Evolutionary conservation across 331 rosid genomes (phyloP).

Genomic region (Pyracantha coccinea): DNA sequence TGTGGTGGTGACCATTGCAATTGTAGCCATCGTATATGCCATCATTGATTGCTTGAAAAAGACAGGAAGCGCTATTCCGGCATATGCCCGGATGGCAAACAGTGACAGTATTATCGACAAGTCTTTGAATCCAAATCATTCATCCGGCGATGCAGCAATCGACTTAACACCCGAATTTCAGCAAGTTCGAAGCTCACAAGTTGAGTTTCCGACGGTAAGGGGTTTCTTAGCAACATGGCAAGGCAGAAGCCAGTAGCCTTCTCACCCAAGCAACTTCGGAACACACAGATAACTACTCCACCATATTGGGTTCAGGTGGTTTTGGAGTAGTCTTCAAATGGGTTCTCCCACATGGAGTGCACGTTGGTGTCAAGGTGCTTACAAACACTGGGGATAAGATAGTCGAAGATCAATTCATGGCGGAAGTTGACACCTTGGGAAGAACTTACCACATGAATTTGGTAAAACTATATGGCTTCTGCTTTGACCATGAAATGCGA

Average conservation of each 20-base stretch:
- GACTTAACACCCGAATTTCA: slow-evolving; percentile 3
- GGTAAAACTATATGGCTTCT: slow-evolving; percentile 45
- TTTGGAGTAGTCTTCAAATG: slow-evolving; percentile 52
- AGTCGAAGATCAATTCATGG: slow-evolving; percentile 45
- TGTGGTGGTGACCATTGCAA: slow-evolving; percentile 14
- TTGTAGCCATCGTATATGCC: slow-evolving; percentile 29
- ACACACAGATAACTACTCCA: slow-evolving; percentile 25
- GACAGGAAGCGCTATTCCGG: slow-evolving; percentile 33
- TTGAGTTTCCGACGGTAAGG: slow-evolving; percentile 37
- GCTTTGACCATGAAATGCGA: slow-evolving; percentile 15
- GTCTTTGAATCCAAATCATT: background rate
- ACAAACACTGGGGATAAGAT: slow-evolving; percentile 18
- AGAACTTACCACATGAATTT: slow-evolving; percentile 45
- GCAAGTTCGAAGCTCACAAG: background rate
- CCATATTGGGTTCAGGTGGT: slow-evolving; percentile 42
- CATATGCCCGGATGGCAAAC: slow-evolving; percentile 12
- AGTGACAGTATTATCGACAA: background rate
- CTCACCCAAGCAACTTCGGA: slow-evolving; percentile 16
- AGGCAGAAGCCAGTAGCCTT: slow-evolving; percentile 41
- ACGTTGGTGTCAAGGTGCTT: slow-evolving; percentile 40
- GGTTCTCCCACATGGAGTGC: slow-evolving; percentile 24
- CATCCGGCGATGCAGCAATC: background rate
- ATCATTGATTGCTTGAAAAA: slow-evolving; percentile 39
- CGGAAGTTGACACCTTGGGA: slow-evolving; percentile 51
- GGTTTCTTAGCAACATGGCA: slow-evolving; percentile 40